phyloP scores from a whole-genome alignment of 2,329 filamentous ascomycete genomes.

The Helotiales sp. region DNA sequence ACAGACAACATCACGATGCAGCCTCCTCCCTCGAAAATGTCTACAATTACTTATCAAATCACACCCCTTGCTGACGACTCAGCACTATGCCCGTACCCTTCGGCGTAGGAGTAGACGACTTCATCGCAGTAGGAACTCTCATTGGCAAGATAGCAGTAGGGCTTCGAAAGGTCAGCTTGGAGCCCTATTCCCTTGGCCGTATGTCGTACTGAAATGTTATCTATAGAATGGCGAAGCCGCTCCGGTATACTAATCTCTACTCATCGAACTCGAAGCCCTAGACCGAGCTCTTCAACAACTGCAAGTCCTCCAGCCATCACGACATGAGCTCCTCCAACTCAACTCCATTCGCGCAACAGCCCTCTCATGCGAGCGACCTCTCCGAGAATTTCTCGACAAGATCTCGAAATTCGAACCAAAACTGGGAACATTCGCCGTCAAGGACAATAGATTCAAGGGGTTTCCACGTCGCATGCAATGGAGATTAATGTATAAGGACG shows the following conservation, averaged over 20 bases:
- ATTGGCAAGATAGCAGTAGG: constrained; percentile 3
- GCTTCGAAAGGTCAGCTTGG: constrained; percentile 1
- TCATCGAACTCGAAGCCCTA: constrained; percentile 10
- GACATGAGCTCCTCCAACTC: constrained; percentile 1
- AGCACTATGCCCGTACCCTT: constrained; percentile 3
- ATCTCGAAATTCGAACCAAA: constrained; percentile 4
- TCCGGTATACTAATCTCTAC: constrained; percentile 1
- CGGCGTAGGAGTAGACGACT: constrained; percentile 4
- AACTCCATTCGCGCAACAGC: constrained; percentile 3
- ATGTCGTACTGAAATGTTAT: not conserved
- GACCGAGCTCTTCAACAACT: constrained; percentile 2
- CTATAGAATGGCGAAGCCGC: constrained; percentile 8
- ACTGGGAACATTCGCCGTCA: not conserved
- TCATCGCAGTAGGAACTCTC: constrained; percentile 4
- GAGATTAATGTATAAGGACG: constrained; percentile 6
- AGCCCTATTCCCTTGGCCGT: not conserved
- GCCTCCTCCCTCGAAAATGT: too few species aligned
- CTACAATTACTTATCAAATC: too few species aligned
- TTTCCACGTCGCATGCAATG: constrained; percentile 4
- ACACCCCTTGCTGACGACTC: not conserved
- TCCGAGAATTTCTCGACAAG: constrained; percentile 5
- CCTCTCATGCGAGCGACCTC: not conserved
- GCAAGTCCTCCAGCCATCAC: not conserved
- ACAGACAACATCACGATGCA: too few species aligned
- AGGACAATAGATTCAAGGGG: not conserved